Base-by-base conservation (phyloP, 1,284 basidiomycete species). In the Tylopilus sp. region DNA sequence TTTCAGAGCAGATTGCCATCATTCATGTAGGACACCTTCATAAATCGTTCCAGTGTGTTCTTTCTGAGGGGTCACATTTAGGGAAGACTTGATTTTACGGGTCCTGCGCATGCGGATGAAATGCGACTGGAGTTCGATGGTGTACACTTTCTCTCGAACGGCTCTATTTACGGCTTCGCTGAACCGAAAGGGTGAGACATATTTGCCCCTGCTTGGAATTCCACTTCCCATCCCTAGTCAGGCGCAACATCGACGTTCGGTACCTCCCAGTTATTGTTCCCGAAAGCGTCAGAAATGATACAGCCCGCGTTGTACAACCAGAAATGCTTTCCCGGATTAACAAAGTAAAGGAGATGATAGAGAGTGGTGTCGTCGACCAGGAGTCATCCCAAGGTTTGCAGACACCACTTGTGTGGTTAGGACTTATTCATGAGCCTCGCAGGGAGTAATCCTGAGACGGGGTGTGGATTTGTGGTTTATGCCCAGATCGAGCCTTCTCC, bases 111-210 rank as follows among this genome's bases (percentile, higher is more conserved):
- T 7, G 66, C 71, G 0, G 79, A 82, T 30, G 82, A 86, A 46
- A 64, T 89, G 33, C 73, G 77, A 29, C 67, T 89, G 3, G 83
- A 89, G 51, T 81, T 90, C 54, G 82, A 86, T 60, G 92, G 89
- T 3, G 74, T 94, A 12, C 91, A 93, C 67, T 82, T 89, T 60
- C 57, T 86, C 9, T 71, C 78, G 9, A 88, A 89, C 55, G 92
- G 92, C 2, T 81, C 86, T 1, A 81, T 93, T 35, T 86, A 84
- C 59, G 86, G 89, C 1, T 77, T 86, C 52, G 88, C 81, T 6
- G 75, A 83, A 58, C 81, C 86, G 5, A 67, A 70, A 18, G 83
- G 84, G 87, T 89, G 54, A 52, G 76, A 53, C 15, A 2, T 28
- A 38, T 35, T 21, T 18, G 18, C 41, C 13, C 23, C 10, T 5